Base-by-base conservation (phyloP, 148 eudicot genomes). In the Drosera capensis region DNA sequence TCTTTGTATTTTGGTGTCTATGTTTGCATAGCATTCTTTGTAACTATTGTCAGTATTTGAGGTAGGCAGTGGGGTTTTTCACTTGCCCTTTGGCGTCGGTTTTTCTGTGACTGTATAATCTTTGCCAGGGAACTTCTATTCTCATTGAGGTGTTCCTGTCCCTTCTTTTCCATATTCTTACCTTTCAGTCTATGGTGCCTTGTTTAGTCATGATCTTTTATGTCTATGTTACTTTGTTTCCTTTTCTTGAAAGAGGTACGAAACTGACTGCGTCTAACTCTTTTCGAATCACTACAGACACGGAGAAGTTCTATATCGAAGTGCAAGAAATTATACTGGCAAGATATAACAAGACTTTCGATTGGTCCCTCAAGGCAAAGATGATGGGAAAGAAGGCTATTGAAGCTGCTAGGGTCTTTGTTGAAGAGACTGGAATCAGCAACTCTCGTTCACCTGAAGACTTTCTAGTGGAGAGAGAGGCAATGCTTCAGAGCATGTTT, bases 311-410 rank as follows among this genome's bases (percentile, higher is more conserved):
- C 49, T 90, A 90, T 43, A 90, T 85, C 4, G 73, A 84, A 73
- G 97, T 90, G 52, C 97, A 90, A 56, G 93, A 80, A 67, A 65
- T 42, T 17, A 71, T 90, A 58, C 78, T 90, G 13, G 73, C 80
- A 37, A 75, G 95, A 66, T 90, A 62, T 72, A 75, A 78, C 54
- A 90, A 84, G 67, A 90, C 85, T 22, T 90, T 90, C 66, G 95
- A 90, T 68, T 84, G 97, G 97, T 69, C 93, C 55, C 80, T 90
- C 28, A 90, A 84, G 77, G 75, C 97, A 23, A 90, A 76, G 64
- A 84, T 90, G 97, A 90, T 90, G 97, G 97, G 97, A 26, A 90
- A 49, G 62, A 90, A 90, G 64, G 93, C 97, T 34, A 65, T 84
- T 46, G 97, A 90, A 73, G 81, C 95, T 61, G 97, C 97, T 45